Evolutionary conservation across 2,329 filamentous ascomycete genomes (phyloP).

Genomic region (Pseudogymnoascus sp.): DNA sequence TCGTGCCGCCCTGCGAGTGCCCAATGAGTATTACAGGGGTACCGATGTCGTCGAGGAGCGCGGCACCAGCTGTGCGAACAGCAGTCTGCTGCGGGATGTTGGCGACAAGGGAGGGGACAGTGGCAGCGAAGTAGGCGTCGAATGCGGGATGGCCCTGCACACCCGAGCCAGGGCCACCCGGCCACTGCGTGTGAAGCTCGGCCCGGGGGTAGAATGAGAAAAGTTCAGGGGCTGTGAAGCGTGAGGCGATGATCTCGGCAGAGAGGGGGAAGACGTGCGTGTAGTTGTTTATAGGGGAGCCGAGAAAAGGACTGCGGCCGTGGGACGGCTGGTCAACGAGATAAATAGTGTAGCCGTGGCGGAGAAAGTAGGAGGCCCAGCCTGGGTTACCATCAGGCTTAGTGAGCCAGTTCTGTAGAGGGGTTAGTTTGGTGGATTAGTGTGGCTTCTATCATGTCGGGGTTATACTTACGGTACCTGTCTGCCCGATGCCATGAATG

Average conservation of each 20-base stretch:
- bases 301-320: slow-evolving; percentile 17
- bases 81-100: slow-evolving; percentile 29
- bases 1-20: slow-evolving; percentile 38
- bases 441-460: neutral
- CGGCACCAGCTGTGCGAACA: slow-evolving; percentile 33
- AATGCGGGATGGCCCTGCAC: slow-evolving; percentile 20
- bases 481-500: slow-evolving; percentile 21
- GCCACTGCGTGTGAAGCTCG: slow-evolving; percentile 32
- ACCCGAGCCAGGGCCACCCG: slow-evolving; percentile 20
- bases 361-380: slow-evolving; percentile 40
- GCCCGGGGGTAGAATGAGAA: slow-evolving; percentile 28
- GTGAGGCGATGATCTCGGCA: slow-evolving; percentile 19
- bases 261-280: slow-evolving; percentile 10
- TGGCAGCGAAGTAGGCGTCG: slow-evolving; percentile 30
- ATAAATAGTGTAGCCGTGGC: slow-evolving; percentile 38
- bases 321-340: slow-evolving; percentile 26
- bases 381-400: slow-evolving; percentile 39
- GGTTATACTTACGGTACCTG: slow-evolving; percentile 19
- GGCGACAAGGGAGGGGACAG: slow-evolving; percentile 31
- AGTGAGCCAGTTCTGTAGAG: slow-evolving; percentile 34
- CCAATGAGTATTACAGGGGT: slow-evolving; percentile 19
- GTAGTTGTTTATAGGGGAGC: slow-evolving; percentile 14
- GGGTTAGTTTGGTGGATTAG: neutral
- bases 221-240: slow-evolving; percentile 22
- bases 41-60: slow-evolving; percentile 19